A percentile compares a stretch with the other conserved stretches of the same genome.
phyloP scores from a whole-genome alignment of 2,329 filamentous ascomycete genomes.

The Waltergamsia citrina region DNA sequence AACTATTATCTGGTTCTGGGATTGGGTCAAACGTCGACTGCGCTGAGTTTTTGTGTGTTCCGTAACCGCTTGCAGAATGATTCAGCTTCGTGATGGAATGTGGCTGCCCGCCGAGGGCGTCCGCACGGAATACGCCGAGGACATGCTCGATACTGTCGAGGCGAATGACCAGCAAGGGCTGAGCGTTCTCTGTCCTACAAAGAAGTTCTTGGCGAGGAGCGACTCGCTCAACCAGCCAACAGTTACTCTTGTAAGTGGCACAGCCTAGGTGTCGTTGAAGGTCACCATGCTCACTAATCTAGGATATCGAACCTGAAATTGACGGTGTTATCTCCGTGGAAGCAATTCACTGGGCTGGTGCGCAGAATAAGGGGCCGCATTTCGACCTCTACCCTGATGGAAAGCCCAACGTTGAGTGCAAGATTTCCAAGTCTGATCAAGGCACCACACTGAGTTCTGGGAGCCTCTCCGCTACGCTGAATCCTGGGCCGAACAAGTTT shows the following conservation, averaged over 20 bases:
- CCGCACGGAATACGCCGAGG: conserved; percentile 55
- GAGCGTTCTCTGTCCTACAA: conserved; percentile 45
- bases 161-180: conserved; percentile 35
- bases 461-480: conserved; percentile 22
- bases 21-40: too few relatives aligned
- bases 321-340: conserved; percentile 30
- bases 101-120: conserved; percentile 55
- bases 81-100: conserved; percentile 33
- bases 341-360: conserved; percentile 27
- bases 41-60: too few relatives aligned
- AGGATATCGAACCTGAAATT: conserved; percentile 23
- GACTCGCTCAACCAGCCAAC: conserved; percentile 48
- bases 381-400: conserved; percentile 28
- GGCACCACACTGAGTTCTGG: conserved; percentile 25
- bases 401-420: conserved; percentile 16
- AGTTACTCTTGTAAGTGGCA: conserved; percentile 24
- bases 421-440: conserved; percentile 18
- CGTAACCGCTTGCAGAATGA: too few relatives aligned
- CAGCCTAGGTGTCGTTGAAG: background rate
- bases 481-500: conserved; percentile 24
- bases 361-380: conserved; percentile 23
- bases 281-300: conserved; percentile 1
- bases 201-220: conserved; percentile 39
- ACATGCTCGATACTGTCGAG: conserved; percentile 42
- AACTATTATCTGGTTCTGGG: too few relatives aligned